These are phyloP conservation scores for Colletotrichum lentis DNA, from an alignment of 2,329 filamentous ascomycete species.

Conservation along the genomic window DNA sequence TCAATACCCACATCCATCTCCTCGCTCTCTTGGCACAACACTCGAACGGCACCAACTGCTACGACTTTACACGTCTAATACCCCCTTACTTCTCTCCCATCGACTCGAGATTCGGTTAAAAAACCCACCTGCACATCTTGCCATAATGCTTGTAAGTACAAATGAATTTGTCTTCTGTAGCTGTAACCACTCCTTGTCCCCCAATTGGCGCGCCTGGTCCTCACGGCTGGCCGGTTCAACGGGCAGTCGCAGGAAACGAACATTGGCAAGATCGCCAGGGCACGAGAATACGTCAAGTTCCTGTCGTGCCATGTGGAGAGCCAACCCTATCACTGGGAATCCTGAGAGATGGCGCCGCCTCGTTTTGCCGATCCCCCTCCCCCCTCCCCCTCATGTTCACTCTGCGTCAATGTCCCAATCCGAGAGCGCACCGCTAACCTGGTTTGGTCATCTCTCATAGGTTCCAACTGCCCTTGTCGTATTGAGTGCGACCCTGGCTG, in stretches of 20 bases:
- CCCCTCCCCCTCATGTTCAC: not conserved
- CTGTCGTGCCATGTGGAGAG: conserved; percentile 2
- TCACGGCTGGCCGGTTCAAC: not conserved
- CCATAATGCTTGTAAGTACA: conserved; percentile 33
- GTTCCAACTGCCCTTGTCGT: conserved; percentile 59
- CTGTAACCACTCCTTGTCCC: conserved; percentile 2
- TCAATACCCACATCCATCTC: conserved; percentile 20
- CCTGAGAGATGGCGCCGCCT: conserved; percentile 15
- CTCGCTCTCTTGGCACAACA: conserved; percentile 23
- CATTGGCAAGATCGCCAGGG: conserved; percentile 16
- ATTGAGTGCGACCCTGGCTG: conserved; percentile 60
- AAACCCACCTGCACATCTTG: not conserved
- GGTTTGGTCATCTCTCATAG: conserved; percentile 39
- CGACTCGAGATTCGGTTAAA: not conserved
- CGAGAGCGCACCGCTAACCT: conserved; percentile 6
- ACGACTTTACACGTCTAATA: conserved; percentile 12
- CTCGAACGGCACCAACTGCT: conserved; percentile 17
- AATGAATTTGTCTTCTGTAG: conserved; percentile 7
- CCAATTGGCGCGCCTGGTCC: conserved; percentile 18
- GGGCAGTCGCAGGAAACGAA: conserved; percentile 3
- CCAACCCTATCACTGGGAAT: conserved; percentile 1
- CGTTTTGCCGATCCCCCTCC: conserved; percentile 15
- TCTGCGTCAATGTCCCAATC: conserved; percentile 1
- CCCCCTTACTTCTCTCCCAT: not conserved
- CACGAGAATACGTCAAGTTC: conserved; percentile 18